Evolutionary conservation across 208 protist species (phyloP), one percentile per base, ranked within the genome.

Genomic region (Acanthamoeba sp.): DNA sequence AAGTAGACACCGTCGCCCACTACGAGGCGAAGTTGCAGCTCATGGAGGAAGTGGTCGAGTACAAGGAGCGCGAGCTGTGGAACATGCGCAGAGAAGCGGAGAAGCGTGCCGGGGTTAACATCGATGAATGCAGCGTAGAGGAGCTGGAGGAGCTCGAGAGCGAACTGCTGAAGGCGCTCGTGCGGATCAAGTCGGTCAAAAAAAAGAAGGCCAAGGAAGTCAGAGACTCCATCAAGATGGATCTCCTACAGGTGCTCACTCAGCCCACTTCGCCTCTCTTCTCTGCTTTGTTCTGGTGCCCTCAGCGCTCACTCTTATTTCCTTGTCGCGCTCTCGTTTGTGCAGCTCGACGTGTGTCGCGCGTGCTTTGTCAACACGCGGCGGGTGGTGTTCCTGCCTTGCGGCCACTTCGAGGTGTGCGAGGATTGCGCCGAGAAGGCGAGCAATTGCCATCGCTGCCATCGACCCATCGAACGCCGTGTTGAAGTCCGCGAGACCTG

Each of bases 51-150:
- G 73, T 82, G 24, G 73, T 82, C 2, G 73, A 82, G 73, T 32
- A 82, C 73, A 82, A 82, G 73, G 73, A 82, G 42, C 73, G 73
- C 38, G 73, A 82, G 73, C 34, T 82, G 73, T 82, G 73, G 73
- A 52, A 20, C 42, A 7, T 82, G 73, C 73, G 73, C 6, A 3
- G 34, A 4, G 73, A 82, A n/a, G 10, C 7, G 27, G 73, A 82
- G 18, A 82, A 82, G 42, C 73, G 34, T 6, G 2, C 27, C 9
- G 73, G 73, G 3, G 2, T 82, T 24, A 32, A 27, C 18, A 20
- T 82, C 34, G 73, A 42, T 38, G 38, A 82, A 2, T 82, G 38
- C 73, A 82, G 73, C 38, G 73, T 82, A 6, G 38, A 82, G 38
- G 73, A 82, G 73, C 73, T 82, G 12, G 73, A 82, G n/a, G 73